Conservation (phyloP, 768 basidiomycete species). For the Royoungia palumana region DNA sequence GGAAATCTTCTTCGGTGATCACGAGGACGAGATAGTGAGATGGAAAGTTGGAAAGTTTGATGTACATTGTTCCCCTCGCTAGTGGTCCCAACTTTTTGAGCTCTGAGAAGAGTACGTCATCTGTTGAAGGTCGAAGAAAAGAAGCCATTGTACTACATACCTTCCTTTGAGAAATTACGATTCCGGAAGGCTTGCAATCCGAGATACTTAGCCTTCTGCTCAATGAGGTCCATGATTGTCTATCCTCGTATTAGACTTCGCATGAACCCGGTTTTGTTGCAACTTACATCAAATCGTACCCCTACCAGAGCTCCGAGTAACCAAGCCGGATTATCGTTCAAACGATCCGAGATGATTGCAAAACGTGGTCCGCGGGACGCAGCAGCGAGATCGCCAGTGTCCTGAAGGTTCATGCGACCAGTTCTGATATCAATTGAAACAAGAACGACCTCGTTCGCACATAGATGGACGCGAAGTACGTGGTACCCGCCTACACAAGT, state of each 20-base stretch:
- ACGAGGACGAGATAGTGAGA: conserved; percentile 83
- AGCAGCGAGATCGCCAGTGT: conserved; percentile 77
- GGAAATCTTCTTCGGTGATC: conserved; percentile 71
- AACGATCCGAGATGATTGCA: conserved; percentile 48
- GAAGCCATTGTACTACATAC: conserved; percentile 33
- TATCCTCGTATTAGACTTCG: conserved; percentile 30
- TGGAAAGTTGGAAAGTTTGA: conserved; percentile 74
- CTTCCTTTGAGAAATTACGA: conserved; percentile 65
- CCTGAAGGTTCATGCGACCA: conserved; percentile 72
- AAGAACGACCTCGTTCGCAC: conserved; percentile 71
- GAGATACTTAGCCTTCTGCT: conserved; percentile 82
- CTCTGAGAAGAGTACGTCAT: conserved; percentile 42
- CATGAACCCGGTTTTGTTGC: not conserved
- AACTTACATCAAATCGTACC: conserved; percentile 61
- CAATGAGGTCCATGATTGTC: conserved; percentile 80
- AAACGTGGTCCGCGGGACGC: conserved; percentile 71
- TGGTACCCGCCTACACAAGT: conserved; percentile 45
- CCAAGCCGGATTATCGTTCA: conserved; percentile 68
- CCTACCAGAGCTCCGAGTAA: conserved; percentile 55
- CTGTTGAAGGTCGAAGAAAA: not conserved
- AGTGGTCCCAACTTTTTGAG: conserved; percentile 64
- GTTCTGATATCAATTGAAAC: conserved; percentile 79
- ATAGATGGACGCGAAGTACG: conserved; percentile 66
- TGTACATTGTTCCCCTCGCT: conserved; percentile 63
- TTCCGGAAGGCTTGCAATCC: conserved; percentile 72